Base-by-base conservation (phyloP, 805 yeast species). In the Ogataea zsoltii region DNA sequence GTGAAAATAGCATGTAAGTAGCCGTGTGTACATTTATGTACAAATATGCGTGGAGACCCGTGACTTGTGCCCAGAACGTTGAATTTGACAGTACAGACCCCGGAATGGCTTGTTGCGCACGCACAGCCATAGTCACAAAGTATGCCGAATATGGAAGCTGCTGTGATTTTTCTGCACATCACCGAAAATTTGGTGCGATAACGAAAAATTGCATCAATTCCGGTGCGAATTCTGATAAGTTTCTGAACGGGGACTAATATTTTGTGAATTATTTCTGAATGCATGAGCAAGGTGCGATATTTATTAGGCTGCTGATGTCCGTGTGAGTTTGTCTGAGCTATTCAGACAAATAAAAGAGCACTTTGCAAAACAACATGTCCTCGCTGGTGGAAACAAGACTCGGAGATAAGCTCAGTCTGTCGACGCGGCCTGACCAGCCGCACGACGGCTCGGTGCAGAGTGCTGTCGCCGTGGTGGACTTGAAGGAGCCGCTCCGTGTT, bases 401-500 rank as follows among this genome's bases (percentile, higher is more conserved):
- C 9, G 32, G 14, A 25, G 21, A 19, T 7, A 38, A 31, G 21
- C 29, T 38, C 7, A 23, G 14, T 12, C 29, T 31, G 7, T 12
- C 30, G 12, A 30, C n/a, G 11, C 12, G 15, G 33, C 18, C 11
- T 6, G 9, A 18, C 9, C 17, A 29, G 19, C 33, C 12, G 7
- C 9, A 14, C n/a, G 34, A 19, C n/a, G n/a, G 14, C 29, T n/a
- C 16, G 2, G 12, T 18, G 14, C 64, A 61, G 32, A 42, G 50
- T 4, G 60, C 58, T 2, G 36, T 62, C 10, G 53, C 50, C 10
- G 43, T 61, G 6, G 54, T 60, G 14, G 45, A 55, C 21, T 54
- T 58, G 33, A 44, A 56, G 18, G 47, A 60, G 43, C 66, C 66
- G 7, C 47, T 58, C 17, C 35, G 34, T 7, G 33, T 60, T 2